Percentiles rank a stretch among this genome's conserved stretches.
Conservation (phyloP, 2,329 filamentous ascomycete genomes). For the Meredithiella fracta region DNA sequence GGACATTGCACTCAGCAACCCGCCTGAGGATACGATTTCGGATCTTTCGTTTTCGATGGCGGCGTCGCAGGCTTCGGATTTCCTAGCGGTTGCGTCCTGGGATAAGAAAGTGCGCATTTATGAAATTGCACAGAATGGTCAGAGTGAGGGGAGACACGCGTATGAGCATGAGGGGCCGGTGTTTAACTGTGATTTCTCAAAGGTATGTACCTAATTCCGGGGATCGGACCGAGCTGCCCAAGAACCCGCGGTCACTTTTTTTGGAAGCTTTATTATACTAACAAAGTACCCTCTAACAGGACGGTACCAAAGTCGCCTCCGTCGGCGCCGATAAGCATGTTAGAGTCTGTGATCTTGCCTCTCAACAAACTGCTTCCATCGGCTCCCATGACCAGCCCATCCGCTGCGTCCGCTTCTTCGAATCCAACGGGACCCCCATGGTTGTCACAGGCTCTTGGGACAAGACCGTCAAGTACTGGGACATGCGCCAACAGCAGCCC, state of each 20-base stretch:
- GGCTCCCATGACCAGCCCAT: constrained; percentile 76
- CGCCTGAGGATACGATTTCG: constrained; percentile 79
- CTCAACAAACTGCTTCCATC: constrained; percentile 51
- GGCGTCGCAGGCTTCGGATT: constrained; percentile 43
- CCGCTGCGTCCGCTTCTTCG: constrained; percentile 61
- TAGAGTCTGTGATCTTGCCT: constrained; percentile 68
- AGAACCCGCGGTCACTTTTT: too few relatives aligned
- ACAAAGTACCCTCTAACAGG: constrained; percentile 33
- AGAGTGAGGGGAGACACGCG: constrained; percentile 68
- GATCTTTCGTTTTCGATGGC: constrained; percentile 67
- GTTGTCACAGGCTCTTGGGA: constrained; percentile 88
- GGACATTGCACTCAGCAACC: constrained; percentile 62
- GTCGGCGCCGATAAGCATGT: constrained; percentile 83
- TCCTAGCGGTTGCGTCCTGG: constrained; percentile 85
- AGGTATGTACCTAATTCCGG: constrained; percentile 38
- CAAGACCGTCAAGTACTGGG: constrained; percentile 83
- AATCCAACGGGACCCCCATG: constrained; percentile 56
- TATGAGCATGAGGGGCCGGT: constrained; percentile 80
- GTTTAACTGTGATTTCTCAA: constrained; percentile 72
- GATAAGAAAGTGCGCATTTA: constrained; percentile 97
- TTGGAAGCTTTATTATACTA: not conserved
- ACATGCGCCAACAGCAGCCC: constrained; percentile 50
- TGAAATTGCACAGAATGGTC: constrained; percentile 62
- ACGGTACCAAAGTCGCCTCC: constrained; percentile 76
- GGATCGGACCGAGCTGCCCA: not conserved